phyloP scores from a whole-genome alignment of 768 basidiomycete genomes.

The Tephrocybe rancida region DNA sequence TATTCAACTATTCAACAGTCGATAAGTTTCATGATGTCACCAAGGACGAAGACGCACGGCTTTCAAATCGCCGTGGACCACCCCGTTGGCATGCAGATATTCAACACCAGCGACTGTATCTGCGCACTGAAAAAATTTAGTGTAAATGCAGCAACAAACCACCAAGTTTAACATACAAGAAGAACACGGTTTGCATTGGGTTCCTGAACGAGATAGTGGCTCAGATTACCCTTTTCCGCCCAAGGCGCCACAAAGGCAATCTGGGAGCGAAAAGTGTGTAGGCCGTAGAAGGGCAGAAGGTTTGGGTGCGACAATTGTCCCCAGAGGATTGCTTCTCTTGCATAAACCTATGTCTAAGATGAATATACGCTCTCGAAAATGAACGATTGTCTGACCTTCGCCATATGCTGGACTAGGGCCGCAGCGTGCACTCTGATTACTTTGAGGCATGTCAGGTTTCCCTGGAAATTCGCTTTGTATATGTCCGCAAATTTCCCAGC shows the following conservation, averaged over 20 bases:
- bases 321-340: conserved; percentile 22
- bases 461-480: neutral
- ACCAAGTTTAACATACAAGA: conserved; percentile 30
- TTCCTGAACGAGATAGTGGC: conserved; percentile 25
- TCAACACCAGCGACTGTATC: conserved; percentile 26
- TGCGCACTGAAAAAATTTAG: conserved; percentile 2
- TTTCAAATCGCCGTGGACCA: conserved; percentile 33
- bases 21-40: neutral
- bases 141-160: too few relatives aligned
- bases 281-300: conserved; percentile 30
- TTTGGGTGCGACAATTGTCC: conserved; percentile 30
- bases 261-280: conserved; percentile 22
- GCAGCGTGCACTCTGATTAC: neutral
- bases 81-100: conserved; percentile 24
- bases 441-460: conserved; percentile 6
- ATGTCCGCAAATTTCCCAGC: conserved; percentile 3
- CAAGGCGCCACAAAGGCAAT: conserved; percentile 34
- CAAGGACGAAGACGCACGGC: conserved; percentile 13
- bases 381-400: neutral
- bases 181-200: conserved; percentile 23
- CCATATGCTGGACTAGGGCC: neutral
- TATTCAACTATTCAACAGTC: conserved; percentile 18
- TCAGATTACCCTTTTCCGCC: conserved; percentile 23
- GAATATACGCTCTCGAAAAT: neutral
- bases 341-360: conserved; percentile 5